Evolutionary conservation across 257 asterid genomes (phyloP), one percentile per base, ranked within the genome.

Genomic region (Euphrasia confusa): DNA sequence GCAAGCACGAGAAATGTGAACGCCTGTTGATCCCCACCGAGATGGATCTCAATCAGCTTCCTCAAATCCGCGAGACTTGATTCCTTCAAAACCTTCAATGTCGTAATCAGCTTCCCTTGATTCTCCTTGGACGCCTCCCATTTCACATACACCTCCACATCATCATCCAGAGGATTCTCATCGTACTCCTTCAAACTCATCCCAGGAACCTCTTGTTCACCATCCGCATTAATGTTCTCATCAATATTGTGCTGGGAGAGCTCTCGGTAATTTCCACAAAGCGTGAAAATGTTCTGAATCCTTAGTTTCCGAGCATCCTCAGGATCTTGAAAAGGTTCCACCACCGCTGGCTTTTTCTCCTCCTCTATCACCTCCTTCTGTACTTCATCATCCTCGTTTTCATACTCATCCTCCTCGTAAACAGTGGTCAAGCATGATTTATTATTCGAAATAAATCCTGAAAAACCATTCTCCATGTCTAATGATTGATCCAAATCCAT

Each of bases 401-500:
- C 42, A 27, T 2, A 27, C 26, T 80, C 83, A 13, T 75, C 83
- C 6, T 76, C 90, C 52, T 50, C 56, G 9, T 50, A 50, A 15
- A 50, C 56, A 50, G 97, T 93, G 67, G 88, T 85, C 81, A 93
- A 73, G 68, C 63, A 71, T 30, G 79, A 61, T 63, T 77, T 86
- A 37, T 37, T 37, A 67, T 32, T 80, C n/a, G 91, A 56, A 18
- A 21, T 8, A 27, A 71, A 71, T 7, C 15, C 24, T 8, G 45
- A 30, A 11, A 54, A 33, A 54, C 5, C 79, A 0, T 78, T 72
- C 24, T 84, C 96, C 79, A 89, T 44, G 61, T 93, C 99, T 1
- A 80, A 72, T 0, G 99, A 93, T 52, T 67, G 76, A 45, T 71
- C 87, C 81, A 93, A 73, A 76, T 93, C 99, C 99, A 92, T 93